Percentiles rank a stretch among this genome's conserved stretches.
Conservation (phyloP, 2,329 filamentous ascomycete species). For the Aureobasidium sp. region DNA sequence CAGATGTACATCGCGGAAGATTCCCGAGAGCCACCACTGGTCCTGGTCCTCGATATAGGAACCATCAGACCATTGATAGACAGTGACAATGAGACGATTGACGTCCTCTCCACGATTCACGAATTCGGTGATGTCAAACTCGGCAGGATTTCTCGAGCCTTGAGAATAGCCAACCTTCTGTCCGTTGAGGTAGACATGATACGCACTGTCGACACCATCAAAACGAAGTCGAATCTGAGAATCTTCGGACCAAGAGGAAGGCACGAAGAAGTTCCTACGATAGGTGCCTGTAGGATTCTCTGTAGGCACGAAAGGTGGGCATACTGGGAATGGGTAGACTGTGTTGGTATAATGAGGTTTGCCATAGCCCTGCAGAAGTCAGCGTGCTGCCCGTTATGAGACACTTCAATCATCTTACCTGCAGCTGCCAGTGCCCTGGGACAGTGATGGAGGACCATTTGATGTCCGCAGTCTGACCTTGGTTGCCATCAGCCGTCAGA, state of each 20-base stretch:
- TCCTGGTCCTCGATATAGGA: slow-evolving; percentile 59
- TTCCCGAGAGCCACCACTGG: slow-evolving; percentile 32
- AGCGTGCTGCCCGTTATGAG: slow-evolving; percentile 38
- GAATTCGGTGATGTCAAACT: slow-evolving; percentile 56
- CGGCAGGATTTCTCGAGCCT: slow-evolving; percentile 58
- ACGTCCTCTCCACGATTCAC: slow-evolving; percentile 34
- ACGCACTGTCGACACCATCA: slow-evolving; percentile 64
- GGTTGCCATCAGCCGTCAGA: neutral
- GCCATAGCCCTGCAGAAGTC: slow-evolving; percentile 63
- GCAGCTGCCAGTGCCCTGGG: slow-evolving; percentile 21
- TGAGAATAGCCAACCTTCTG: slow-evolving; percentile 58
- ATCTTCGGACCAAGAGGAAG: slow-evolving; percentile 36
- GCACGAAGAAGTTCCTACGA: slow-evolving; percentile 46
- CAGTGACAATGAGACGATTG: slow-evolving; percentile 54
- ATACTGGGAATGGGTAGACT: slow-evolving; percentile 56
- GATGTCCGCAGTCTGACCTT: neutral
- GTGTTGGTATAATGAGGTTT: slow-evolving; percentile 62
- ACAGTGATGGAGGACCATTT: slow-evolving; percentile 6
- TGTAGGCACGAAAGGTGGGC: slow-evolving; percentile 53
- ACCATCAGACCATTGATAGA: slow-evolving; percentile 63
- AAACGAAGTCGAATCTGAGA: slow-evolving; percentile 56
- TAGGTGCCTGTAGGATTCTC: slow-evolving; percentile 61
- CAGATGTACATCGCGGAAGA: slow-evolving; percentile 59
- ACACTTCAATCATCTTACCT: slow-evolving; percentile 24
- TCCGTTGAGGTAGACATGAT: slow-evolving; percentile 62